Base-by-base conservation (phyloP, 345 rosid genomes). In the Bruguiera sexangula region DNA sequence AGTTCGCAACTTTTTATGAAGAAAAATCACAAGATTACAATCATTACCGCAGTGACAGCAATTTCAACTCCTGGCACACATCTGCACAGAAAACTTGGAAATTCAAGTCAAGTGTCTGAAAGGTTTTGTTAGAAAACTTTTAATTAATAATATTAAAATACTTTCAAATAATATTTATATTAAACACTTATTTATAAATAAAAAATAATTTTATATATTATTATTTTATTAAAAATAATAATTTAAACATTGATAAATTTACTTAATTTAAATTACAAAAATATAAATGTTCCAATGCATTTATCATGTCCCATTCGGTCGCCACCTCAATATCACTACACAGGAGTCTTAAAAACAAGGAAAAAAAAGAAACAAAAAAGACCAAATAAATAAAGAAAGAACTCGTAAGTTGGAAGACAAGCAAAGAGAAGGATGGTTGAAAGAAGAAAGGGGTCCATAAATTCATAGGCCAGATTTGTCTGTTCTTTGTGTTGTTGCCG, bases 21-120 rank as follows among this genome's bases (percentile, higher is more conserved):
- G 19, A 73, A 72, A 72, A 60, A 55, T 53, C 48, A 63, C 39
- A 67, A 67, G 67, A 77, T 26, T 72, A 75, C 67, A 57, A 67
- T 73, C 73, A 78, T 77, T 69, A 75, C 68, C 68, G 68, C n/a
- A 78, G 72, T 11, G 70, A 69, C 76, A 64, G 76, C 89, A 87
- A 82, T 82, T 74, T 58, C 54, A 62, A 31, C 60, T 58, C 30
- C 69, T 54, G 30, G 39, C 22, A 57, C 51, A 24, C 70, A 74
- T 65, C 68, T 57, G 63, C 66, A 43, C 70, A 66, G 34, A 59
- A 59, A 37, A 69, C 52, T 67, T 21, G 66, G 26, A 37, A 60
- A 21, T 8, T 52, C 53, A 54, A 29, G 10, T 8, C 20, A 51
- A 77, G 65, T 77, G 82, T 78, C 73, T 56, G 52, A 72, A 78